Evolutionary conservation across 805 yeast species (phyloP), one percentile per base, ranked within the genome.

Genomic region (Starmera caribaea): DNA sequence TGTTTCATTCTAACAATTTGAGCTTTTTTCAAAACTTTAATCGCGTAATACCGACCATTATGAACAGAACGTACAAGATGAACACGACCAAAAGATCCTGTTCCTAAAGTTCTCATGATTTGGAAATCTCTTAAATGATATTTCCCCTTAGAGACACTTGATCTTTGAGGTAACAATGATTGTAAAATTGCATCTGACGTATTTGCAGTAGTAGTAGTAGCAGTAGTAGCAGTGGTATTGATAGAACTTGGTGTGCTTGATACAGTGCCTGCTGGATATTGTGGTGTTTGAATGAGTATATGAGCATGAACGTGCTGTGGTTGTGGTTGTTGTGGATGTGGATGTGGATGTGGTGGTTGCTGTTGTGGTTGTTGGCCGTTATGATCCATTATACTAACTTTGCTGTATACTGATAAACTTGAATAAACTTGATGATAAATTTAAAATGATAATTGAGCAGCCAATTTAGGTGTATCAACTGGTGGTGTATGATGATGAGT

Each of bases 31-130:
- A 89, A 72, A 21, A 84, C 94, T 58, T 89, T 89, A 64, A 89
- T 79, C 7, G 97, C 97, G 56, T 89, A 89, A 59, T 74, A 89
- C 32, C 96, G 71, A 17, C 92, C 88, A 62, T 89, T 89, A 63
- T 89, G 96, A 29, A 84, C 84, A 4, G 89, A 79, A 32, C 92
- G 69, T 5, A 86, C 95, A 41, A 89, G 65, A 62, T 89, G 97
- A 34, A 89, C 97, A 45, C 97, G 71, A 17, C 97, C 97, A 65
- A 89, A 89, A 3, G 96, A 88, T 2, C 97, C 97, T 0, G 97
- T 89, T 2, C 97, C 97, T 41, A 89, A 67, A 9, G 96, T 86
- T 46, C 95, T 72, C 68, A 81, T 68, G 42, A 85, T 77, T 46
- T 77, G 79, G 54, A 86, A 86, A 62, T 86, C 95, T 27, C 68